phyloP scores from a whole-genome alignment of 116 monocot species.

The Zostera marina region DNA sequence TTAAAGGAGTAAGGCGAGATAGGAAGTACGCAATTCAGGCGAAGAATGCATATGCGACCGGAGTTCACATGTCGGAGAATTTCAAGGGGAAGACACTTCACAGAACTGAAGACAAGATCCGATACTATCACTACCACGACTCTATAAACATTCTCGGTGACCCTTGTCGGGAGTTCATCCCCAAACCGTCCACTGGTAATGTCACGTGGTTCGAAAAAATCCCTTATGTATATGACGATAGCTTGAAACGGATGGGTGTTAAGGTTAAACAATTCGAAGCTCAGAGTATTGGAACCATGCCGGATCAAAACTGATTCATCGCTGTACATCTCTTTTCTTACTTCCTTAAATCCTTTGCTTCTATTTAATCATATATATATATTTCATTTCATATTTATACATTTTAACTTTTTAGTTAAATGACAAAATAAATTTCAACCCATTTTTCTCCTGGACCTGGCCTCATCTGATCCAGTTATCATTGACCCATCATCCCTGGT shows the following conservation, averaged over 20 bases:
- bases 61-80: conserved; percentile 96
- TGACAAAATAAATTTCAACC: no score
- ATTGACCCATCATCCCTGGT: no score
- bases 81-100: conserved; percentile 71
- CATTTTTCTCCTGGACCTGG: no score
- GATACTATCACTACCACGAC: conserved; percentile 94
- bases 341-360: no score
- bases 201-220: conserved; percentile 52
- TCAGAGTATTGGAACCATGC: conserved; percentile 30
- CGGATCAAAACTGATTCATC: background rate
- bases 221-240: conserved; percentile 62
- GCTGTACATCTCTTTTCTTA: no score
- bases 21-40: conserved; percentile 92
- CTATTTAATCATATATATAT: no score
- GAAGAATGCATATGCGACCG: conserved; percentile 73
- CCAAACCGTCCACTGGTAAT: conserved; percentile 38
- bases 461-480: no score
- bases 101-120: conserved; percentile 67
- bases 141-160: conserved; percentile 79
- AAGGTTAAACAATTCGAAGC: conserved; percentile 45
- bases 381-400: no score
- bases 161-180: conserved; percentile 63
- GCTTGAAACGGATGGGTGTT: conserved; percentile 34
- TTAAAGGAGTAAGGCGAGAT: conserved; percentile 57
- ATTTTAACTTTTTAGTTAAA: no score